phyloP scores from a whole-genome alignment of 225 moss, liverwort and hornwort genomes.

The Straminergon stramineum region DNA sequence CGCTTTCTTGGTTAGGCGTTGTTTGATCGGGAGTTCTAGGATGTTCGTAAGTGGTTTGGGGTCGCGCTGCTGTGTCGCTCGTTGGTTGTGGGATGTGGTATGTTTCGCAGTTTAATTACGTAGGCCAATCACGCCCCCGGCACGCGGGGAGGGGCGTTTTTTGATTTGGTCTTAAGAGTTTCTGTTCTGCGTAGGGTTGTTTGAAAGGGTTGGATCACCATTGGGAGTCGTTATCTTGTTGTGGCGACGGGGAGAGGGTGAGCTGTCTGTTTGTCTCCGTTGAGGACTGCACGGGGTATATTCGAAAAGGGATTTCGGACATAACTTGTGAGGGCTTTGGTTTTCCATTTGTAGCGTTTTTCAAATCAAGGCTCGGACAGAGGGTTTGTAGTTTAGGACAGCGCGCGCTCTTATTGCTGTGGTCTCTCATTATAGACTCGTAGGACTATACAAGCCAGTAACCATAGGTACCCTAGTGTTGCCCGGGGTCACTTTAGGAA shows the following conservation, averaged over 20 bases:
- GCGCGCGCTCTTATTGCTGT: not conserved
- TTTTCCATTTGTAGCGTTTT: not conserved
- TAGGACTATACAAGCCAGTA: not conserved
- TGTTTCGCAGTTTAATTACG: not conserved
- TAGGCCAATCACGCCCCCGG: not conserved
- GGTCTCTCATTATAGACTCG: not conserved
- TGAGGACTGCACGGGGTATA: not conserved
- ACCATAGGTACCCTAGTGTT: constrained; percentile 30
- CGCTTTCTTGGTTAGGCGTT: not conserved
- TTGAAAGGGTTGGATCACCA: not conserved
- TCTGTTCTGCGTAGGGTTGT: not conserved
- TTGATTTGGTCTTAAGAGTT: not conserved
- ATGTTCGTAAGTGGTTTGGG: not conserved
- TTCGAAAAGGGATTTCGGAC: not conserved
- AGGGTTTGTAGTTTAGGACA: not conserved
- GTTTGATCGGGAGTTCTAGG: not conserved
- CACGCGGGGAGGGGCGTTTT: not conserved
- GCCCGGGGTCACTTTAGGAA: constrained; percentile 14
- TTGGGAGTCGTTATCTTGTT: not conserved
- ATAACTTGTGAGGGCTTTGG: not conserved
- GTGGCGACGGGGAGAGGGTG: not conserved
- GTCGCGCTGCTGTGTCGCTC: not conserved
- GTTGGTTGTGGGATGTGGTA: not conserved
- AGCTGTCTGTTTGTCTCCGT: not conserved
- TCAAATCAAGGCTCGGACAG: not conserved